Evolutionary conservation across 208 protist species (phyloP).

Genomic region (Kentomonas sorsogonicus): DNA sequence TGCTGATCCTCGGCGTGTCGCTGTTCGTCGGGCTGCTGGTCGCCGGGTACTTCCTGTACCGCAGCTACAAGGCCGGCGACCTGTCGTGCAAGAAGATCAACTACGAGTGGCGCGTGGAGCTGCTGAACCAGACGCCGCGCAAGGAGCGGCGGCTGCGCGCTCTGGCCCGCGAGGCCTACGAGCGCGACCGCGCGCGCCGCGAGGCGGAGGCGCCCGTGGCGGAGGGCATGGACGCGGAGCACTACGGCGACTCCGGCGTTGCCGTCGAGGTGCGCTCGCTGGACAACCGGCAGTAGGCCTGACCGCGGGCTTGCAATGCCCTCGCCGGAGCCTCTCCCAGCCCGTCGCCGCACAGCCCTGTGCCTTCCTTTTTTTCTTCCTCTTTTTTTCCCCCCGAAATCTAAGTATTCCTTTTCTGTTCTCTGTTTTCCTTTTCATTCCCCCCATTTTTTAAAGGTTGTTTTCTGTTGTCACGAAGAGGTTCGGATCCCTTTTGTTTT

Average conservation of each 20-base stretch:
- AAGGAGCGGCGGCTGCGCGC: constrained; percentile 24
- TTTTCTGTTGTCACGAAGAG: too few relatives aligned
- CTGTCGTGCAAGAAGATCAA: constrained; percentile 29
- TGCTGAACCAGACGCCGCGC: constrained; percentile 33
- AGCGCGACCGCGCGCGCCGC: constrained; percentile 7
- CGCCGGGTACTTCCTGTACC: constrained; percentile 20
- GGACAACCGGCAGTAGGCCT: too few relatives aligned
- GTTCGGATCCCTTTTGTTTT: too few relatives aligned
- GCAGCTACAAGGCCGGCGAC: constrained; percentile 32
- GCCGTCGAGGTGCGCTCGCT: too few relatives aligned
- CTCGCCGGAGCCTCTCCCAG: too few relatives aligned
- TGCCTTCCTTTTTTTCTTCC: too few relatives aligned
- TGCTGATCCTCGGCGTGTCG: constrained; percentile 38
- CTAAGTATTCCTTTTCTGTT: too few relatives aligned
- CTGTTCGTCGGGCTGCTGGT: constrained; percentile 17
- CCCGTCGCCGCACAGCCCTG: too few relatives aligned
- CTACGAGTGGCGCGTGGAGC: constrained; percentile 40
- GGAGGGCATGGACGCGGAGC: neutral
- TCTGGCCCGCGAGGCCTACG: constrained; percentile 9
- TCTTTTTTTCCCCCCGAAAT: too few relatives aligned
- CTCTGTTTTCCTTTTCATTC: too few relatives aligned
- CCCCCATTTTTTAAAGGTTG: too few relatives aligned
- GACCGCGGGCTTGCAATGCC: too few relatives aligned
- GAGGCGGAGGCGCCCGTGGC: neutral
- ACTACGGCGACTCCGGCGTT: neutral